Base-by-base conservation (phyloP, 2,329 filamentous ascomycete species). In the Cryoendolithus antarcticus region DNA sequence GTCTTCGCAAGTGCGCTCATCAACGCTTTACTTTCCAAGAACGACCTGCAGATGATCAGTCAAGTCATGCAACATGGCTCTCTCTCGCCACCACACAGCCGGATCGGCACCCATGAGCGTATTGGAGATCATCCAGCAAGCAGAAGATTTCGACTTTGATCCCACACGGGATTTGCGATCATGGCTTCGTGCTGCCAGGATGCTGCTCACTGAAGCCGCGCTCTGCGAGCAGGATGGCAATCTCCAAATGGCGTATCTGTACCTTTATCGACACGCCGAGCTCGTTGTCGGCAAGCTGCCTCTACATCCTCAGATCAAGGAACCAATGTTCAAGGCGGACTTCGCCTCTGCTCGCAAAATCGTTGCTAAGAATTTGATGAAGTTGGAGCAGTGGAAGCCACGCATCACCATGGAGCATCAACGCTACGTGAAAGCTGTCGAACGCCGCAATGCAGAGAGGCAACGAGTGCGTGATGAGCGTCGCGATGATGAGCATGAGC, bases 161-260 rank as follows among this genome's bases (percentile, higher is more conserved):
- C 71, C 72, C 2, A 71, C 73, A 27, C 82, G 94, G 38, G 74
- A 81, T 2, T 70, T 96, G 41, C 81, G 50, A 32, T 40, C 28
- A 44, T 58, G 54, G 55, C 48, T 58, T 8, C 51, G 52, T 11
- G 44, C 55, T 3, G 51, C 49, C 9, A 48, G 48, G 31, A 49
- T 57, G 48, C 45, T 57, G 10, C 45, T 54, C 12, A 59, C 39
- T 9, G 54, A 95, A 84, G 88, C 86, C 12, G 71, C 76, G 37
- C 85, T 89, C 51, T 94, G 94, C 57, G 73, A 91, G 53, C 73
- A 74, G 32, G 89, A 96, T 61, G 80, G 81, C 53, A 88, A 95
- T 61, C 77, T 86, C 47, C 77, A 86, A 51, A 82, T 91, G 55
- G 84, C 89, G 4, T 98, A 93, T 60, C 73, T 95, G 39, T 77